Evolutionary conservation across 2,329 filamentous ascomycete species (phyloP).

Genomic region (Beauveria rudraprayagi): DNA sequence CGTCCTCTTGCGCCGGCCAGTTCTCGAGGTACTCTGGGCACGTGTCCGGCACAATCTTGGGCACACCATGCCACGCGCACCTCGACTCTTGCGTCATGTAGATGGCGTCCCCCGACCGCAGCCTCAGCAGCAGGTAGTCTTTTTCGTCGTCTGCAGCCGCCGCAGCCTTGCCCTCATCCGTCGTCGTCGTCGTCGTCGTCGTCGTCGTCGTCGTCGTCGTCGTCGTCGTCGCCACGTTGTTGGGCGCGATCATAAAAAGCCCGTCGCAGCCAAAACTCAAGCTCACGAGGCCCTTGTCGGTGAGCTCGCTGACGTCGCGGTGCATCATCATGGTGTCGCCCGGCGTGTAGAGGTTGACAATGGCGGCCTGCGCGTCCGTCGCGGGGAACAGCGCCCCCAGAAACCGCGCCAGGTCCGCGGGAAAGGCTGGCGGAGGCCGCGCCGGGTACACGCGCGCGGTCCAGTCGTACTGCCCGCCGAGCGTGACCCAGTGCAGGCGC

Average conservation of each 20-base stretch:
- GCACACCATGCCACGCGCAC: slow-evolving; percentile 93
- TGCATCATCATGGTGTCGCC: slow-evolving; percentile 89
- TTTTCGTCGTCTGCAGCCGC: slow-evolving; percentile 25
- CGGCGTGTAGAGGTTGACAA: slow-evolving; percentile 86
- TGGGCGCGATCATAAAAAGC: slow-evolving; percentile 75
- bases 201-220: slow-evolving; percentile 14
- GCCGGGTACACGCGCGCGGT: slow-evolving; percentile 72
- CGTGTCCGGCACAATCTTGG: slow-evolving; percentile 70
- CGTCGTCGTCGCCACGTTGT: slow-evolving; percentile 20
- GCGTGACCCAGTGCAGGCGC: slow-evolving; percentile 85
- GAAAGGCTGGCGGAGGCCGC: slow-evolving; percentile 62
- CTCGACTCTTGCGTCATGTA: slow-evolving; percentile 78
- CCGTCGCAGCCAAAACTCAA: slow-evolving; percentile 86
- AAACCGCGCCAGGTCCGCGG: slow-evolving; percentile 60
- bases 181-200: slow-evolving; percentile 14
- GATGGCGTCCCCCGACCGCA: slow-evolving; percentile 80
- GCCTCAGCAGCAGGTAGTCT: slow-evolving; percentile 51
- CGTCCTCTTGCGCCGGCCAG: slow-evolving; percentile 59
- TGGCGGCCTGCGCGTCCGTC: slow-evolving; percentile 78
- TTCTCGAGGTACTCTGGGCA: slow-evolving; percentile 66
- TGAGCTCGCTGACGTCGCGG: slow-evolving; percentile 84
- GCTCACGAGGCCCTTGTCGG: slow-evolving; percentile 70
- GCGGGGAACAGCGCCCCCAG: slow-evolving; percentile 65
- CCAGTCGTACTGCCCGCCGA: slow-evolving; percentile 97
- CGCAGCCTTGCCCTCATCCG: slow-evolving; percentile 29